Conservation (phyloP, 2,329 filamentous ascomycete genomes). For the Seiridium unicorne region DNA sequence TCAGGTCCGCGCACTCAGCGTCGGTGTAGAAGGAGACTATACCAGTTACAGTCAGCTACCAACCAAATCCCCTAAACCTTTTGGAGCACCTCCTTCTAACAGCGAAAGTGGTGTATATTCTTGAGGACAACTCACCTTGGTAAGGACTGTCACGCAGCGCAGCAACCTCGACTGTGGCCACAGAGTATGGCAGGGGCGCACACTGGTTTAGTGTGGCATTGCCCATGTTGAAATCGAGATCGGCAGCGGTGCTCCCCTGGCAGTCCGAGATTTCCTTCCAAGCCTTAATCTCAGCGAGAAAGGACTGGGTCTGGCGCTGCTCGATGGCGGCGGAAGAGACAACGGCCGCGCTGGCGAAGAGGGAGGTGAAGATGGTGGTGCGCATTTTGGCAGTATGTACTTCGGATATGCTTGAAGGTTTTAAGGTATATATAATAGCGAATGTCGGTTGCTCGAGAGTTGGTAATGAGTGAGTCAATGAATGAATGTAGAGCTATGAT, state of each 20-base stretch:
- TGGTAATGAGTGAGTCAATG: not conserved
- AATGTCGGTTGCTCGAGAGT: not conserved
- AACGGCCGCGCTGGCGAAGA: not conserved
- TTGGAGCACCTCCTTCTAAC: not conserved
- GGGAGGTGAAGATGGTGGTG: not conserved
- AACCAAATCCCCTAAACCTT: not conserved
- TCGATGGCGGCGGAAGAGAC: not conserved
- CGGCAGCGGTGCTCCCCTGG: not conserved
- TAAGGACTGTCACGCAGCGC: not conserved
- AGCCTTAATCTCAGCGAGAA: not conserved
- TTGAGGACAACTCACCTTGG: not conserved
- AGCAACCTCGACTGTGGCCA: not conserved
- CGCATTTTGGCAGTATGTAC: not conserved
- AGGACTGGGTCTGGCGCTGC: not conserved
- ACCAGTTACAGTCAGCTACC: not conserved
- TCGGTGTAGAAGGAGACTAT: constrained; percentile 1
- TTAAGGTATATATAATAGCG: not conserved
- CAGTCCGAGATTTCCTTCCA: not conserved
- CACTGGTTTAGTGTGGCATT: not conserved
- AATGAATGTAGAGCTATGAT: not conserved
- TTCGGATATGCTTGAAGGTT: not conserved
- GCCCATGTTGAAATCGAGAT: not conserved
- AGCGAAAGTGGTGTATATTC: not conserved
- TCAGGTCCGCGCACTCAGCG: not conserved
- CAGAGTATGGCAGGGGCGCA: not conserved